These are phyloP conservation scores for Neonectria ditissima DNA, from an alignment of 2,329 filamentous ascomycete species.

Conservation along the genomic window DNA sequence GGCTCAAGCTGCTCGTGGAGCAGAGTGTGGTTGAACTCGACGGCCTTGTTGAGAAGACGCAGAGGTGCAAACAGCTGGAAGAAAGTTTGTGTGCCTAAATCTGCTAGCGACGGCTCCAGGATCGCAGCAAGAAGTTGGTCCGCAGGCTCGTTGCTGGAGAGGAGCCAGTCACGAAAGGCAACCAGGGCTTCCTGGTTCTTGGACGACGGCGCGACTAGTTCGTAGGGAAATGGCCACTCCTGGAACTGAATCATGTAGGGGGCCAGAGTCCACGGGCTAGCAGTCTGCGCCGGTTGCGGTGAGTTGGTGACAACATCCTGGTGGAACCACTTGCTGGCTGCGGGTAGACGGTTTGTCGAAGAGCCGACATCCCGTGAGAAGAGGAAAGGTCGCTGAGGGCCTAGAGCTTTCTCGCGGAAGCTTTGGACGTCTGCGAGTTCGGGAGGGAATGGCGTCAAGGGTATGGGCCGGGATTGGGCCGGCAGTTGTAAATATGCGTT, in stretches of 20 bases:
- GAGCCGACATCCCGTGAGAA: slow-evolving; percentile 61
- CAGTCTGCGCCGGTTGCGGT: slow-evolving; percentile 7
- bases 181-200: slow-evolving; percentile 33
- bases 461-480: slow-evolving; percentile 16
- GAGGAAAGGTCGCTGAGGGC: slow-evolving; percentile 60
- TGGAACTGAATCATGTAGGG: slow-evolving; percentile 48
- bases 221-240: slow-evolving; percentile 54
- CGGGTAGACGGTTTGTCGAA: slow-evolving; percentile 57
- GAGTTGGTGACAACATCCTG: slow-evolving; percentile 1
- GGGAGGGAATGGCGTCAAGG: slow-evolving; percentile 23
- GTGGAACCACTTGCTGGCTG: slow-evolving; percentile 70
- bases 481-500: slow-evolving; percentile 18
- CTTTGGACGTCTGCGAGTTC: slow-evolving; percentile 48
- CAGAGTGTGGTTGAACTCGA: slow-evolving; percentile 58
- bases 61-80: slow-evolving; percentile 71
- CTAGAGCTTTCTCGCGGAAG: slow-evolving; percentile 68
- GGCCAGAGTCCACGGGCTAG: slow-evolving; percentile 35
- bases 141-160: slow-evolving; percentile 40
- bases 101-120: slow-evolving; percentile 44
- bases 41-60: slow-evolving; percentile 70
- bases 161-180: slow-evolving; percentile 46
- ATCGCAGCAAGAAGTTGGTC: slow-evolving; percentile 50
- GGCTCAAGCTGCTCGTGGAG: slow-evolving; percentile 34
- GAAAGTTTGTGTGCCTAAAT: slow-evolving; percentile 54
- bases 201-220: slow-evolving; percentile 47